Evolutionary conservation across 1,284 basidiomycete species (phyloP), one percentile per base, ranked within the genome.

Genomic region (Takashimella koratensis): DNA sequence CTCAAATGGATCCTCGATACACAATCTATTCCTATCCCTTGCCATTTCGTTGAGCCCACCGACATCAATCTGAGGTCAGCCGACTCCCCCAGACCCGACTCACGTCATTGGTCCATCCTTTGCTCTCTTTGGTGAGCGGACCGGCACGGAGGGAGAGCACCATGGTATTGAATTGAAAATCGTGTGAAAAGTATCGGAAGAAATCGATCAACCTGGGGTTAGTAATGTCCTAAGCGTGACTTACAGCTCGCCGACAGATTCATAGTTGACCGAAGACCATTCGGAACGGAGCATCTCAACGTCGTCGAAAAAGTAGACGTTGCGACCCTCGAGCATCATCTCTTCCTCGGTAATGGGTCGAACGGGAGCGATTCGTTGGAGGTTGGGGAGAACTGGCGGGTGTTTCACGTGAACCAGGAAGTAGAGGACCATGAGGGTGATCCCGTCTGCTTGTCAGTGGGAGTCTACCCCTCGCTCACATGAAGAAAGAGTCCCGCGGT

Each of bases 1-100:
- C 74, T 98, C 94, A 71, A 98, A 98, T 1, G 95, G 95, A 77
- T 98, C 95, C 86, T 96, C 93, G 72, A 96, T 93, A 73, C 91
- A 96, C 52, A 97, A 80, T 52, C 92, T 83, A 78, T 96, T 96
- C 58, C 90, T 81, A 74, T 96, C 93, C 54, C 91, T 79, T 5
- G 86, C 75, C 60, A 74, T 79, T 76, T 92, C 84, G 67, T 89
- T 84, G 68, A 77, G 59, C 6, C 77, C 76, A 20, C 77, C 78
- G 13, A 79, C 78, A 51, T 79, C 77, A 46, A 78, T 77, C 70
- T 76, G 46, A 51, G 59, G 44, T 36, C 16, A 36, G 30, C 30
- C 16, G 30, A 8, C 8, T 8, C 16, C 30, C 10, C 10, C 11
- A 6, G 13, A 16, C 5, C 46, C 36, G 11, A 78, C 84, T 65